A percentile compares a stretch with the other conserved stretches of the same genome.
Evolutionary conservation across 2,329 filamentous ascomycete genomes (phyloP).

Genomic region (Leptodontidium sp.): DNA sequence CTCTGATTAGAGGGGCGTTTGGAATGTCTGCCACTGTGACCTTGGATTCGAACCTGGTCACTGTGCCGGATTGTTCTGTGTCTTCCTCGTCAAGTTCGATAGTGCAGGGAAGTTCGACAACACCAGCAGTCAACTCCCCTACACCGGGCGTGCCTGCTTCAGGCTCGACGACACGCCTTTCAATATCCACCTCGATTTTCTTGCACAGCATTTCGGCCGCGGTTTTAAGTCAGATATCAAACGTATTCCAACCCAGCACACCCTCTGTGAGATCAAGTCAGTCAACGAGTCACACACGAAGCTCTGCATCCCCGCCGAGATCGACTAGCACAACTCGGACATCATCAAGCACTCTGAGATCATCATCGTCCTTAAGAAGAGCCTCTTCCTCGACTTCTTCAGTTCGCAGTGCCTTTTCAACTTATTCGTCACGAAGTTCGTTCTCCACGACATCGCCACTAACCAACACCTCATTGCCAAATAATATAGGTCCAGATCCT

Average conservation of each 20-base stretch:
- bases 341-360: too few relatives aligned
- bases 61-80: constrained; percentile 12
- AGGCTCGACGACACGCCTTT: too few relatives aligned
- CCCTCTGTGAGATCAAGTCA: too few relatives aligned
- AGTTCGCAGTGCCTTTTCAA: too few relatives aligned
- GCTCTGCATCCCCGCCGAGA: too few relatives aligned
- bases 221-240: background rate
- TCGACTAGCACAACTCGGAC: too few relatives aligned
- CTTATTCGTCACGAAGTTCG: too few relatives aligned
- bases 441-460: background rate
- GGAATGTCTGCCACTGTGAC: constrained; percentile 21
- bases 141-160: background rate
- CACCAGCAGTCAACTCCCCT: background rate
- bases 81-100: constrained; percentile 9
- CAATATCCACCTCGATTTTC: background rate
- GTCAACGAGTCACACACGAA: too few relatives aligned
- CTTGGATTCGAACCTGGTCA: constrained; percentile 18
- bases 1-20: constrained; percentile 17
- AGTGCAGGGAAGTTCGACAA: background rate
- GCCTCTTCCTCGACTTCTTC: background rate
- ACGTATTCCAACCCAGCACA: too few relatives aligned
- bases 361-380: too few relatives aligned
- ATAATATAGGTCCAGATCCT: background rate
- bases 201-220: background rate
- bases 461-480: background rate